Base-by-base conservation (phyloP, 2,329 filamentous ascomycete species). In the Aaosphaeria arxii region DNA sequence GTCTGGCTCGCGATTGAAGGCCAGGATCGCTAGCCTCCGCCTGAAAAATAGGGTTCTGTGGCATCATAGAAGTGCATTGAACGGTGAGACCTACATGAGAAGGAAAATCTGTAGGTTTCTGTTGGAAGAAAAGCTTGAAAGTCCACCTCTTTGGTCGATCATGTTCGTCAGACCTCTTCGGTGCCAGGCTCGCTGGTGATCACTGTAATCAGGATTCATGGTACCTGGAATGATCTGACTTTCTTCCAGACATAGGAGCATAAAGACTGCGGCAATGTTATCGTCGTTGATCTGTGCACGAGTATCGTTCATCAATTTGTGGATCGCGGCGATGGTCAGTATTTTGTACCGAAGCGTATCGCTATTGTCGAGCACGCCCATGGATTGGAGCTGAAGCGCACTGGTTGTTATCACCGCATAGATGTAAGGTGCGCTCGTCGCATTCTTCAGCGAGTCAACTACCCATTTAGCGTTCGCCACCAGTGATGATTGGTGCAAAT, bases 81-180 rank as follows among this genome's bases (percentile, higher is more conserved):
- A 24, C 17, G 17, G 17, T 24, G 17, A 24, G 33, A 36, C 33
- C n/a, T 36, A 36, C 33, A 36, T 36, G 29, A 69, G 46, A 28
- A 69, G 55, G 43, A 64, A 68, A 1, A 58, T 56, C 42, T 69
- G 64, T 39, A 69, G 46, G 48, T 61, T 64, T 30, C 53, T 53
- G 42, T 66, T 69, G 11, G 54, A 53, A 35, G 39, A 43, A 28
- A 69, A 43, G 5, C 55, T 57, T 30, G 55, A 49, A 43, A 69
- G 60, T 7, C 66, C 66, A 4, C 64, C 66, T 56, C 66, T 57
- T 48, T 66, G 66, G n/a, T 51, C 13, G 17, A 69, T 63, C 66
- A 69, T 69, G 1, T 56, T 56, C 40, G 46, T 53, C 5, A 69
- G 50, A 5, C 66, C 66, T 42, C 61, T 62, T n/a, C 59, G 47